A percentile compares a stretch with the other conserved stretches of the same genome.
These are phyloP conservation scores for Eucalyptus pauciflora DNA, from an alignment of 345 rosid species.

Conservation along the genomic window DNA sequence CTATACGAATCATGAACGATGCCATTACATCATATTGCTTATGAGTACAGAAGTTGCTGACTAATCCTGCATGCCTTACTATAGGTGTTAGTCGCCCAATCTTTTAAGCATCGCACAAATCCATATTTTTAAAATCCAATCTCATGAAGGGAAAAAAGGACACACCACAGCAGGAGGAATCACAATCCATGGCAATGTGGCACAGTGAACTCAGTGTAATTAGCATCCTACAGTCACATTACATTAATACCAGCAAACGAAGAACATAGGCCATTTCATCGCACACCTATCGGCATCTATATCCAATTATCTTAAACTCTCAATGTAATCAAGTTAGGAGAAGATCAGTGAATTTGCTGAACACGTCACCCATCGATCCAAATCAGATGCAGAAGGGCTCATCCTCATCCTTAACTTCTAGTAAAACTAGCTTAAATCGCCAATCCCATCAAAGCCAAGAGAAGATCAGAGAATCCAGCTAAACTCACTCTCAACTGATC, in stretches of 20 bases:
- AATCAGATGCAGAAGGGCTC: slow-evolving; percentile 78
- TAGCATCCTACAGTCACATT: not conserved
- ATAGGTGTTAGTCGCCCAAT: not conserved
- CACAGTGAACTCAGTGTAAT: not conserved
- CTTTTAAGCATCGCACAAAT: not conserved
- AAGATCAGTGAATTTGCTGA: not conserved
- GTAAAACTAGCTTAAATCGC: slow-evolving; percentile 35
- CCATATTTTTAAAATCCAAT: not conserved
- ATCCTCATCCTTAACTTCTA: slow-evolving; percentile 65
- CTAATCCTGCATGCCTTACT: not conserved
- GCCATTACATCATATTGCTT: not conserved
- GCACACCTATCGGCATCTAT: not conserved
- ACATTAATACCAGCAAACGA: not conserved
- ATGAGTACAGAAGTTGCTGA: not conserved
- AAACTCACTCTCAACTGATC: slow-evolving; percentile 29
- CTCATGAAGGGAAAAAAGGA: not conserved
- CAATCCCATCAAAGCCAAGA: slow-evolving; percentile 76
- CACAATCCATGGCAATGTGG: not conserved
- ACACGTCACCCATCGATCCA: slow-evolving; percentile 59
- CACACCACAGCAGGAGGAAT: not conserved
- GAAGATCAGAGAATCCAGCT: slow-evolving; percentile 30
- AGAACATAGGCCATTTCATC: not conserved
- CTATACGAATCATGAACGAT: not conserved
- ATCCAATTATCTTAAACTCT: not conserved
- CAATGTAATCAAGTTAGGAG: not conserved